These are phyloP conservation scores for Termitomyces heimii DNA, from an alignment of 768 basidiomycete genomes.

Conservation along the genomic window DNA sequence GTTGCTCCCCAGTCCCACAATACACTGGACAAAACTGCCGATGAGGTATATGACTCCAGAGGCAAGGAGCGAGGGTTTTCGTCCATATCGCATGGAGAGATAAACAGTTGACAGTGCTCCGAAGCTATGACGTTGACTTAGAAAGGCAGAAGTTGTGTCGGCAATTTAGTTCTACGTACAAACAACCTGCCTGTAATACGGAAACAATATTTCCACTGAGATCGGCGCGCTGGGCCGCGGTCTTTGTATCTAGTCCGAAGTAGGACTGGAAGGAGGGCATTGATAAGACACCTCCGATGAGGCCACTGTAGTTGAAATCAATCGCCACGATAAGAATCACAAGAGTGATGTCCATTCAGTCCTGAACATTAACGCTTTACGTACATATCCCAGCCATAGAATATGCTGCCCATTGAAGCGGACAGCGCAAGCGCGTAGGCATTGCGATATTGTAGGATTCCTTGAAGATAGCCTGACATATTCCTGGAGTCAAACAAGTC, in stretches of 20 bases:
- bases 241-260: slow-evolving; percentile 38
- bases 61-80: slow-evolving; percentile 36
- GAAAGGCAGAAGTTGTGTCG: not conserved
- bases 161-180: slow-evolving; percentile 26
- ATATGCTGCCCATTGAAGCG: slow-evolving; percentile 41
- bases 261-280: slow-evolving; percentile 40
- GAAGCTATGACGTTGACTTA: slow-evolving; percentile 25
- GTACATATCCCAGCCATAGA: slow-evolving; percentile 43
- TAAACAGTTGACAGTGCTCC: slow-evolving; percentile 37
- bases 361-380: slow-evolving; percentile 1
- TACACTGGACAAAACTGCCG: slow-evolving; percentile 40
- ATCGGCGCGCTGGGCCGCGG: slow-evolving; percentile 29
- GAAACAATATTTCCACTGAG: slow-evolving; percentile 49
- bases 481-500: not conserved
- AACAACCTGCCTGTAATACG: slow-evolving; percentile 41
- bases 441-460: slow-evolving; percentile 28
- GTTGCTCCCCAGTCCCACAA: slow-evolving; percentile 35
- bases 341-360: not conserved
- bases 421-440: slow-evolving; percentile 39
- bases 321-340: not conserved
- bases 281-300: slow-evolving; percentile 45
- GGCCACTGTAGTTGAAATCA: slow-evolving; percentile 14
- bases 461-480: not conserved
- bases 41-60: slow-evolving; percentile 42
- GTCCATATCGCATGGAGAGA: slow-evolving; percentile 36